These are phyloP conservation scores for Fraxinus sp. DNA, from an alignment of 305 asterid genomes.

Conservation along the genomic window DNA sequence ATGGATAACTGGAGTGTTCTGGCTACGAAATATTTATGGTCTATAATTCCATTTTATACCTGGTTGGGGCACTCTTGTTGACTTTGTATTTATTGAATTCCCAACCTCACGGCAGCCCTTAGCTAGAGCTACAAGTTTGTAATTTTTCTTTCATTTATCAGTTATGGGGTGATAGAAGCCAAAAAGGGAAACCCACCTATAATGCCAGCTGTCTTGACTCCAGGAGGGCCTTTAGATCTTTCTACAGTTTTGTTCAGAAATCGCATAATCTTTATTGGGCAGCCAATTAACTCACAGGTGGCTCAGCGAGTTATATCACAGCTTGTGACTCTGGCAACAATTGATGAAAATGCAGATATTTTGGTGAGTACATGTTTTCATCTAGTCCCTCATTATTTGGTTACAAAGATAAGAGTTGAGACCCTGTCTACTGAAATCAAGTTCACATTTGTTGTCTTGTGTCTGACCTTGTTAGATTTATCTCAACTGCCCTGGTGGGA, in stretches of 20 bases:
- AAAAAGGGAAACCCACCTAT: conserved; percentile 77
- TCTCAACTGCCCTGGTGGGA: conserved; percentile 91
- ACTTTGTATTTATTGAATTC: conserved; percentile 4
- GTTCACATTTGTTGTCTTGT: conserved; percentile 14
- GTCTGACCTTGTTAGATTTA: conserved; percentile 53
- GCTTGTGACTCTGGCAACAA: conserved; percentile 87
- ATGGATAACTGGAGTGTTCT: neutral
- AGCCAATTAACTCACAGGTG: conserved; percentile 70
- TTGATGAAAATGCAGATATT: conserved; percentile 89
- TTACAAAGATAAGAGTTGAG: conserved; percentile 14
- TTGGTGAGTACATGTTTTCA: conserved; percentile 42
- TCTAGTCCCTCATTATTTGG: neutral
- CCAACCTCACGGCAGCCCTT: neutral
- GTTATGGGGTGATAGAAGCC: conserved; percentile 72
- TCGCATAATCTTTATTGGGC: conserved; percentile 87
- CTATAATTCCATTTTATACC: neutral
- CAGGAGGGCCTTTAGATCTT: conserved; percentile 87
- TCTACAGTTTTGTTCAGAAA: conserved; percentile 84
- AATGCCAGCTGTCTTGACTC: conserved; percentile 93
- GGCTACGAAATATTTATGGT: neutral
- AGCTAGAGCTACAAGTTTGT: conserved; percentile 18
- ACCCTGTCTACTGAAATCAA: conserved; percentile 11
- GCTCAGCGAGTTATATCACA: conserved; percentile 95
- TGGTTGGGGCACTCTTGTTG: conserved; percentile 4
- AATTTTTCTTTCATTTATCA: conserved; percentile 29